Evolutionary conservation across 768 basidiomycete genomes (phyloP).

Genomic region (Plicaturopsis crispa): DNA sequence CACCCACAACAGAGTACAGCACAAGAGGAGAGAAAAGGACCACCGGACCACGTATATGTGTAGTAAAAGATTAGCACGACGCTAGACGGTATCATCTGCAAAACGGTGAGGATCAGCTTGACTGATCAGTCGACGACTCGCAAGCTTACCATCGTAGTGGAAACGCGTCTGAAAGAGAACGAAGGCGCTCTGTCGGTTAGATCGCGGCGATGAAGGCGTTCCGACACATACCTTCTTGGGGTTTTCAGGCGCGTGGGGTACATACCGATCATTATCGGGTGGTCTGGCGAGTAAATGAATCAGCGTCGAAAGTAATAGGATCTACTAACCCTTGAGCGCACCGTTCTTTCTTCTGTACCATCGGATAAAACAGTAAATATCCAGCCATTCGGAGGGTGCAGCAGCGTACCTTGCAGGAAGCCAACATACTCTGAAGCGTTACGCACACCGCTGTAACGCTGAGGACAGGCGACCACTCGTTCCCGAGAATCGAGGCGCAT

Average conservation of each 20-base stretch:
- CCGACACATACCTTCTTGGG: constrained; percentile 67
- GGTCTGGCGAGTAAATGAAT: constrained; percentile 40
- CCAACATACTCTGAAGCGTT: constrained; percentile 88
- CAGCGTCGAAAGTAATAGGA: constrained; percentile 4
- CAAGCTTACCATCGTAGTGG: constrained; percentile 77
- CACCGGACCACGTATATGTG: too few species aligned
- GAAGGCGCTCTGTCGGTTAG: constrained; percentile 5
- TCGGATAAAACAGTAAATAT: background rate
- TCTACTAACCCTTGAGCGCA: constrained; percentile 23
- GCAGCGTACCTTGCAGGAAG: constrained; percentile 72
- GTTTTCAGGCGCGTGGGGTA: constrained; percentile 69
- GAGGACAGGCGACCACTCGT: constrained; percentile 86
- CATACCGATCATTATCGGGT: constrained; percentile 78
- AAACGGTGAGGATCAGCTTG: too few species aligned
- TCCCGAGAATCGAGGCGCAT: constrained; percentile 84
- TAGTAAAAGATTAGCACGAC: too few species aligned
- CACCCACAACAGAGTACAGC: too few species aligned
- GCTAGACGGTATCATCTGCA: too few species aligned
- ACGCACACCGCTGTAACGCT: constrained; percentile 77
- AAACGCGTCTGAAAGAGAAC: constrained; percentile 53
- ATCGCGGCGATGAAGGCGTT: background rate
- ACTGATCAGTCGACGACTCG: too few species aligned
- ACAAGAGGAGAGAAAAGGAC: too few species aligned
- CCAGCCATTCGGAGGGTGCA: background rate
- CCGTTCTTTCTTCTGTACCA: constrained; percentile 52